Evolutionary conservation across 305 asterid genomes (phyloP).

Genomic region (Caryopteris hybrid): DNA sequence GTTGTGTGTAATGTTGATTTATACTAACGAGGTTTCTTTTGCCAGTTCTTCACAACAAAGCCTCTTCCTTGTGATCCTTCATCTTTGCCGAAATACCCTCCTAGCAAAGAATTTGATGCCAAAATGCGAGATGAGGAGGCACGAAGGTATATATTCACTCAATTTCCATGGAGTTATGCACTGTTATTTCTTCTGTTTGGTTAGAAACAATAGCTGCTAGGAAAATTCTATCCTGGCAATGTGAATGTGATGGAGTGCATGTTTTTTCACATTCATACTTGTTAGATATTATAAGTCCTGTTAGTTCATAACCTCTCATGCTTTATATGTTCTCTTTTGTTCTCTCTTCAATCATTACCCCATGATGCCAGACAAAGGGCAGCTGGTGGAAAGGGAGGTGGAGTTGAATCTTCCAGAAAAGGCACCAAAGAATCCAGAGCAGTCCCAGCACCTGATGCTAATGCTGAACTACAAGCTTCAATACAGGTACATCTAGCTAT

Average conservation of each 20-base stretch:
- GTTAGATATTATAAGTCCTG: slow-evolving; percentile 1
- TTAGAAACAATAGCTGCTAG: background rate
- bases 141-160: slow-evolving; percentile 44
- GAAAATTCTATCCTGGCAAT: background rate
- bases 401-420: slow-evolving; percentile 40
- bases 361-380: slow-evolving; percentile 43
- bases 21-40: slow-evolving; percentile 10
- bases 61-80: slow-evolving; percentile 84
- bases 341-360: slow-evolving; percentile 7
- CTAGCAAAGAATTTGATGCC: slow-evolving; percentile 76
- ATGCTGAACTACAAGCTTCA: slow-evolving; percentile 60
- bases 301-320: background rate
- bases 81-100: slow-evolving; percentile 70
- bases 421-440: slow-evolving; percentile 51
- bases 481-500: slow-evolving; percentile 47
- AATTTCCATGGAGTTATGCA: background rate
- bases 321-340: background rate
- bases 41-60: slow-evolving; percentile 64
- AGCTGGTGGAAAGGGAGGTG: slow-evolving; percentile 46
- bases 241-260: background rate
- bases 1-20: background rate
- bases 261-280: background rate
- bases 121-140: slow-evolving; percentile 73
- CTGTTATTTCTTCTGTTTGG: background rate
- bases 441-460: slow-evolving; percentile 62